Conservation (phyloP, 192 early-diverging fungal genomes). For the Podila epicladia region DNA sequence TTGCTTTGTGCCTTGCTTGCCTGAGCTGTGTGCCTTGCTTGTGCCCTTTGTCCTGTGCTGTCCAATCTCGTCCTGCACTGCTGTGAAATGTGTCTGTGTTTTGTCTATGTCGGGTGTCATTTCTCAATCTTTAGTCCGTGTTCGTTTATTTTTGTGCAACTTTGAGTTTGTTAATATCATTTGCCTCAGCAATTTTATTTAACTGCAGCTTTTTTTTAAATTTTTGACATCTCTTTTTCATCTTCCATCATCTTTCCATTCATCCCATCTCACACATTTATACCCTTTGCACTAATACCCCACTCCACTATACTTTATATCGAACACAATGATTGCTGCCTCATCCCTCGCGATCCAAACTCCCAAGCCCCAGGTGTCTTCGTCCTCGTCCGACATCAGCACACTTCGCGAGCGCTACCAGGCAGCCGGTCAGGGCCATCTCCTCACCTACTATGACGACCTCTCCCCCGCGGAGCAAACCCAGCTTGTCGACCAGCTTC, state of each 20-base stretch:
- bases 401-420: conserved; percentile 70
- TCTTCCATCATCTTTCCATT: background rate
- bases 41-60: no score
- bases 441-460: conserved; percentile 83
- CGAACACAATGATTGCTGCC: conserved; percentile 31
- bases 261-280: background rate
- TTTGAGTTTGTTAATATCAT: background rate
- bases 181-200: background rate
- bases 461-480: conserved; percentile 68
- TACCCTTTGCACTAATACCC: background rate
- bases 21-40: no score
- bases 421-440: conserved; percentile 85
- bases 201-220: background rate
- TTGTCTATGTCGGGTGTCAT: no score
- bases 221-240: conserved; percentile 4
- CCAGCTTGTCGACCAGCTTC: conserved; percentile 72
- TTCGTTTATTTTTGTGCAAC: background rate
- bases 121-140: background rate
- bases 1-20: no score
- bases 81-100: no score
- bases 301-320: background rate
- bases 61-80: no score
- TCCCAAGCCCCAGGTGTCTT: conserved; percentile 28
- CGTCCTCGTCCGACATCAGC: conserved; percentile 45
- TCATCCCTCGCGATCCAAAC: conserved; percentile 41